Evolutionary conservation across 441 rosid genomes (phyloP).

Genomic region (Gossypium lobatum): DNA sequence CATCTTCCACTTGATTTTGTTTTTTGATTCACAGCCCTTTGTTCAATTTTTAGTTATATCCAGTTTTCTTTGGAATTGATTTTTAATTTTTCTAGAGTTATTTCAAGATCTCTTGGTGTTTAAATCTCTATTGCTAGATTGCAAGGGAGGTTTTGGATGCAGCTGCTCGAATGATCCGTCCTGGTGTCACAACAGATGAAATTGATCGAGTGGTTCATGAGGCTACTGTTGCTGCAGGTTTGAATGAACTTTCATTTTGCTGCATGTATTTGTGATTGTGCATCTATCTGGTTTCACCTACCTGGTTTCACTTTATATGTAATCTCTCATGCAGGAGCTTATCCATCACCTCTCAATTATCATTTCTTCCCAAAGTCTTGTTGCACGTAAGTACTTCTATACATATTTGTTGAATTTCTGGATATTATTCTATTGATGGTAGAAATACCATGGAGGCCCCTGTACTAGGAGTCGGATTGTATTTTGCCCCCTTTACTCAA

Average conservation of each 20-base stretch:
- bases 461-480: no score
- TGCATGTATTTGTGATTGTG: background rate
- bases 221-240: slow-evolving; percentile 43
- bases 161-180: background rate
- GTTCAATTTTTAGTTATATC: background rate
- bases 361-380: slow-evolving; percentile 96
- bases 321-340: slow-evolving; percentile 61
- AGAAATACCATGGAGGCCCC: no score
- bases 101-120: background rate
- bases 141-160: slow-evolving; percentile 24
- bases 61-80: background rate
- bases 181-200: slow-evolving; percentile 17
- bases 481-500: no score
- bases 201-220: slow-evolving; percentile 2
- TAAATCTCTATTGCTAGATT: slow-evolving; percentile 35
- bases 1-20: background rate
- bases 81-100: background rate
- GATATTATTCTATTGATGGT: background rate
- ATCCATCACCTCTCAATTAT: slow-evolving; percentile 97
- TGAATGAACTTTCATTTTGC: background rate
- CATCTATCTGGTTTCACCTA: background rate
- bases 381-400: slow-evolving; percentile 90
- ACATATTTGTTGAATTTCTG: slow-evolving; percentile 1
- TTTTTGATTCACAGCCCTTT: no score
- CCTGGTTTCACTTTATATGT: background rate